Conservation (phyloP, 805 yeast genomes). For the Kodamaea laetipori region DNA sequence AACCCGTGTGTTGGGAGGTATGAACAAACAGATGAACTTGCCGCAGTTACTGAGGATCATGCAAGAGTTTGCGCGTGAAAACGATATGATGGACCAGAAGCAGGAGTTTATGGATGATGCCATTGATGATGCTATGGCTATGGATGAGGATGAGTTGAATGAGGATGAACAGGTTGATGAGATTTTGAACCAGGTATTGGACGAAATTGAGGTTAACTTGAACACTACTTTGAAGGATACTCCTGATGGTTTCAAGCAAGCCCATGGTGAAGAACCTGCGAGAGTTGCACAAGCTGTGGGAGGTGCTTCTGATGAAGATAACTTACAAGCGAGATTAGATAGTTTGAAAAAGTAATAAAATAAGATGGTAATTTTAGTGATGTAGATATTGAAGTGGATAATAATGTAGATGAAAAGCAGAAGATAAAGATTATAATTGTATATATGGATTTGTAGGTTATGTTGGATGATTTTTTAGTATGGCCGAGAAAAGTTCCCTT, state of each 20-base stretch:
- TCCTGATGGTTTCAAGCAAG: conserved; percentile 40
- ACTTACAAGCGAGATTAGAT: conserved; percentile 83
- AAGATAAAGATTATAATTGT: too few relatives aligned
- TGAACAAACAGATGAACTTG: conserved; percentile 88
- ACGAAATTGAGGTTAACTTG: conserved; percentile 92
- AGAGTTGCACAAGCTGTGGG: conserved; percentile 61
- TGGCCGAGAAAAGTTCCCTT: too few relatives aligned
- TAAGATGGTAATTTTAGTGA: not conserved
- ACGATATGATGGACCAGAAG: conserved; percentile 96
- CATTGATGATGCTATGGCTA: conserved; percentile 93
- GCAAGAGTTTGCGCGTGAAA: conserved; percentile 92
- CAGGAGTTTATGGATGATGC: conserved; percentile 99
- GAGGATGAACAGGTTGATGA: conserved; percentile 92
- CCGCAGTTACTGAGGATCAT: conserved; percentile 88
- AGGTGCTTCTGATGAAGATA: conserved; percentile 62
- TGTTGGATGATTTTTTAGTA: too few relatives aligned
- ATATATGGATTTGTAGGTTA: too few relatives aligned
- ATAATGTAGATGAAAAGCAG: too few relatives aligned
- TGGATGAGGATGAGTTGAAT: conserved; percentile 67
- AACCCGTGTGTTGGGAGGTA: conserved; percentile 75
- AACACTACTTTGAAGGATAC: conserved; percentile 49
- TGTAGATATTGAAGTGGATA: too few relatives aligned
- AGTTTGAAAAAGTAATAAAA: conserved; percentile 59
- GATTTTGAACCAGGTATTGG: conserved; percentile 86
- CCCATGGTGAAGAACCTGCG: conserved; percentile 32